Evolutionary conservation across 345 rosid genomes (phyloP), one percentile per base, ranked within the genome.

Genomic region (Erodium maritimum): DNA sequence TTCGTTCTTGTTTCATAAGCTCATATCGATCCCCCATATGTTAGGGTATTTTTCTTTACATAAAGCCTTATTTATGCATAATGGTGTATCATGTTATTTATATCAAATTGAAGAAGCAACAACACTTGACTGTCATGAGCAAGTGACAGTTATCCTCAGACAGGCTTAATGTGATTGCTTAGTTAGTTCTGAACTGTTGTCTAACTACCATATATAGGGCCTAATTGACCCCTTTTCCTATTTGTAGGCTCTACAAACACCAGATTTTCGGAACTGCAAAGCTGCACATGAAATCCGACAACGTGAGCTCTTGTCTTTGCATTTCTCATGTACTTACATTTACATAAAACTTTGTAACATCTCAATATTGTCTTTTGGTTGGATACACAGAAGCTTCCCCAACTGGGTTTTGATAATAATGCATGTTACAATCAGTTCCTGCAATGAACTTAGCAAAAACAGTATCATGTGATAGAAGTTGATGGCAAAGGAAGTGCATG

Each of bases 221-320:
- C 34, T 29, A 29, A 29, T 29, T 29, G 46, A 37, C 14, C 14
- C n/a, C 20, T 1, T 2, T n/a, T 17, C 62, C 56, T 61, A 54
- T 51, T 56, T 71, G 67, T 61, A 86, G 98, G 75, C 82, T 54
- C 65, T 91, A 65, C 76, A 73, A 55, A 73, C 89, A 19, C 81
- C 82, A 46, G 88, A 88, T 57, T 88, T 88, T 34, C 86, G 70
- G 33, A 77, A 73, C 62, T 81, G 80, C 73, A 70, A 80, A 61
- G 95, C 78, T 24, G 84, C 94, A 37, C 57, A 61, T 14, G 94
- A 93, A 71, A 74, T 88, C 75, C 70, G 59, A 71, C 83, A 79
- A 67, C 70, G 99, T 86, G 72, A 82, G 96, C 25, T 52, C 55
- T 46, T 25, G 20, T 17, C 23, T 0, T n/a, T 20, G 59, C 37